Evolutionary conservation across 139 green algal species (phyloP).

Genomic region (Microglena sp.): DNA sequence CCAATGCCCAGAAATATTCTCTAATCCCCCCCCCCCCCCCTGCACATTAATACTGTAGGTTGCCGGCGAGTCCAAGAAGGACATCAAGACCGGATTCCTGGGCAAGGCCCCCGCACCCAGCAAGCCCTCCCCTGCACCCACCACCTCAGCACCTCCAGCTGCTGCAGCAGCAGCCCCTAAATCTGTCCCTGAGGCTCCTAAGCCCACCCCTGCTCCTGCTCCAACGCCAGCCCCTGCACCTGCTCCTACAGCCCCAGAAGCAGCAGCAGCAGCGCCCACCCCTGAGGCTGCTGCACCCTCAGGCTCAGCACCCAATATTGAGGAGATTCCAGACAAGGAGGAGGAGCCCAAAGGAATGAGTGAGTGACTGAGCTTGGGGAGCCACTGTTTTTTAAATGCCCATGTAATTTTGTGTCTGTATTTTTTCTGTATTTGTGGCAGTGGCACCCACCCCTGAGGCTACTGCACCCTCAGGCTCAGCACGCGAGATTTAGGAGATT

Average conservation of each 20-base stretch:
- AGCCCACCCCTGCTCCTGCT: conserved; percentile 2
- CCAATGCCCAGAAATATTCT: too few relatives aligned
- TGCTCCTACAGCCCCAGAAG: neutral
- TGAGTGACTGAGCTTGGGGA: neutral
- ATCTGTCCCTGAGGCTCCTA: too few relatives aligned
- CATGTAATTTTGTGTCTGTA: too few relatives aligned
- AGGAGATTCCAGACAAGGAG: neutral
- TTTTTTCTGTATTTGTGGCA: too few relatives aligned
- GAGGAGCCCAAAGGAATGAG: neutral
- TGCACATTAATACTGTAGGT: too few relatives aligned
- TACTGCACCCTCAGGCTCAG: neutral
- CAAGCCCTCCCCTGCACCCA: conserved; percentile 5
- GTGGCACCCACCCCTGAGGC: neutral
- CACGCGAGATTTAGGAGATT: neutral
- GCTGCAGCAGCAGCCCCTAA: neutral
- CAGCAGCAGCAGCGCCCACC: conserved; percentile 2
- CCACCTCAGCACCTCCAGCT: conserved; percentile 5
- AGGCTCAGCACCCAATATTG: conserved; percentile 3
- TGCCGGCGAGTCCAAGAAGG: too few relatives aligned
- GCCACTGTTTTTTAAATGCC: too few relatives aligned
- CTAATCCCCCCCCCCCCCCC: too few relatives aligned
- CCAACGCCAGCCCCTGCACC: conserved; percentile 9
- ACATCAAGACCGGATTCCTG: too few relatives aligned
- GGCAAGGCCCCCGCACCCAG: too few relatives aligned
- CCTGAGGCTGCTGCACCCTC: neutral